Conservation (phyloP, 495 filamentous ascomycete genomes). For the Penicillium silybi region DNA sequence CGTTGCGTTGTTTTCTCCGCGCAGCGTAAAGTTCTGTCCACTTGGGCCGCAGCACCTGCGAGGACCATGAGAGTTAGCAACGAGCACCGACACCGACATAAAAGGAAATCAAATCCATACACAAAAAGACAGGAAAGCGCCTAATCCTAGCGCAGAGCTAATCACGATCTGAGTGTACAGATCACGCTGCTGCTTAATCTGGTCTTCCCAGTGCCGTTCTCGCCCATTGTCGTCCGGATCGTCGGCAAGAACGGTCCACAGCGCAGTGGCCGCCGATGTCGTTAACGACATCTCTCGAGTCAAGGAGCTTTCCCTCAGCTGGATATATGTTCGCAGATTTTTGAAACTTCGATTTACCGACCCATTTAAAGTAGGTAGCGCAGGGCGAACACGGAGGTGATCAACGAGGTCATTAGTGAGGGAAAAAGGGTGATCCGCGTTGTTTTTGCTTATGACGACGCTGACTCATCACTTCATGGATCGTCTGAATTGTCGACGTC, state of each 20-base stretch:
- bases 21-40: conserved; percentile 94
- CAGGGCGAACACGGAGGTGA: conserved; percentile 2
- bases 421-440: neutral
- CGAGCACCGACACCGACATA: neutral
- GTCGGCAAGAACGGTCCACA: conserved; percentile 22
- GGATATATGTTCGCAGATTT: neutral
- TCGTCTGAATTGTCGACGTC: too few species aligned
- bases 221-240: conserved; percentile 15
- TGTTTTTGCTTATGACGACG: conserved; percentile 4
- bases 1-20: conserved; percentile 64
- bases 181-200: conserved; percentile 45
- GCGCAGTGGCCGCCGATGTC: conserved; percentile 23
- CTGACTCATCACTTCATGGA: conserved; percentile 9
- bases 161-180: conserved; percentile 56
- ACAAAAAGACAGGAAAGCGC: conserved; percentile 62
- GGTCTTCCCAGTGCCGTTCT: conserved; percentile 30
- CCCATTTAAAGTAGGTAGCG: conserved; percentile 4
- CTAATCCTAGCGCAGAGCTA: conserved; percentile 52
- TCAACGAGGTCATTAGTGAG: neutral
- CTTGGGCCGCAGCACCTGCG: conserved; percentile 73
- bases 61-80: neutral
- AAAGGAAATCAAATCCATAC: conserved; percentile 32
- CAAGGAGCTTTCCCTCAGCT: neutral
- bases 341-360: conserved; percentile 7
- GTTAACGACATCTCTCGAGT: conserved; percentile 32